Conservation (phyloP, 768 basidiomycete species). For the Suillus alpinus region DNA sequence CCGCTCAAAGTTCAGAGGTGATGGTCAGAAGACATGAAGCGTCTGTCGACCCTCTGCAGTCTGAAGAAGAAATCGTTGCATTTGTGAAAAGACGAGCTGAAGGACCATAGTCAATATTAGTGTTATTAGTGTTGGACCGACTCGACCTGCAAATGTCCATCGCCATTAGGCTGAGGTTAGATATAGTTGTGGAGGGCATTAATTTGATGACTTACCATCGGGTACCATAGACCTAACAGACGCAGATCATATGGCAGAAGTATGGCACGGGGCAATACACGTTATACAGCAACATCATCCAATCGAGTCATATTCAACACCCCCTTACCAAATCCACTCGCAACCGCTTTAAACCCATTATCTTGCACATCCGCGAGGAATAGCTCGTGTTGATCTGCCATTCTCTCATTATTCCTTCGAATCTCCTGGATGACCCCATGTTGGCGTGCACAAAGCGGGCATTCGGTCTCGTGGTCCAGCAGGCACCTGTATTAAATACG, state of each 20-base stretch:
- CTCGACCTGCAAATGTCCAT: background rate
- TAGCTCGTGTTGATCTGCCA: constrained; percentile 80
- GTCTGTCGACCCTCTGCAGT: too few relatives aligned
- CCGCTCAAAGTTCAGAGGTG: too few relatives aligned
- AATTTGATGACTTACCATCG: background rate
- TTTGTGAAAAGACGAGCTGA: background rate
- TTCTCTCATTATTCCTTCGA: constrained; percentile 75
- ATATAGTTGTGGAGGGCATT: background rate
- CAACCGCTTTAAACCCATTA: constrained; percentile 67
- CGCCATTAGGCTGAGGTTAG: background rate
- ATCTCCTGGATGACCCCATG: constrained; percentile 91
- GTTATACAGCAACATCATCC: constrained; percentile 22
- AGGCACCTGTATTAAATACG: constrained; percentile 58
- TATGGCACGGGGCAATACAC: too few relatives aligned
- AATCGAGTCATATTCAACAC: constrained; percentile 40
- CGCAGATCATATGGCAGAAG: background rate
- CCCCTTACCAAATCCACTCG: constrained; percentile 67
- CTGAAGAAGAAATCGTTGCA: background rate
- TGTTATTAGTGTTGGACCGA: background rate
- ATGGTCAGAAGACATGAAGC: background rate
- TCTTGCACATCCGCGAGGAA: constrained; percentile 76
- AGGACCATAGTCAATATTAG: background rate
- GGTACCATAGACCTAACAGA: background rate
- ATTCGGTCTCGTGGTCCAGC: constrained; percentile 86
- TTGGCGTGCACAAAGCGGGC: constrained; percentile 83